Base-by-base conservation (phyloP, 2,329 filamentous ascomycete species). In the Aureobasidium subglaciale region DNA sequence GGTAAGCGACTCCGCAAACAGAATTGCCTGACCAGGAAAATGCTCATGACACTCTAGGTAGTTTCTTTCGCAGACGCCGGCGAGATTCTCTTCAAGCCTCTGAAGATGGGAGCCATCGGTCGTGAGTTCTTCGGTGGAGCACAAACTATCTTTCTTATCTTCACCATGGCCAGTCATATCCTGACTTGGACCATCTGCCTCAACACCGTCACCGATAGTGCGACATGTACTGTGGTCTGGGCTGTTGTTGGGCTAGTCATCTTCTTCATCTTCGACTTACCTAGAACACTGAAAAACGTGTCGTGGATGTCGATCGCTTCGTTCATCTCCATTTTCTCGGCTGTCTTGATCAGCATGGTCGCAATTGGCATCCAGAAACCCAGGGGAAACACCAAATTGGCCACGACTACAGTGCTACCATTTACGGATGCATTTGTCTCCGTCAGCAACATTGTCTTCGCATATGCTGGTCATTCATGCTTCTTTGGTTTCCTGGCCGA, bases 161-260 rank as follows among this genome's bases (percentile, higher is more conserved):
- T 89, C 69, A 78, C 85, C 59, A 84, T 85, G 69, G 83, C 80
- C 35, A 85, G 83, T 18, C 86, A 90, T 70, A 75, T 86, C 37
- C 70, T 88, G 57, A 87, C 84, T 0, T 87, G 86, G 59, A 80
- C 78, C n/a, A 86, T 89, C 63, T 85, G 85, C 56, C 79, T 88
- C 68, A 83, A 83, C 63, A 82, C 78, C 50, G 73, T 89, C 54
- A 84, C 82, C 3, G 69, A 79, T 4, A 78, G 85, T 59, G 80
- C 75, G 0, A 76, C 78, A 0, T 88, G 85, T 67, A 85, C 83
- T 1, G 81, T 87, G 56, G 74, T 83, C 1, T 87, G 82, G 71
- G 80, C 77, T 2, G 73, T 84, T n/a, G 71, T 84, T 1, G 84
- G 82, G 0, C 64, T 84, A 59, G 64, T 78, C 3, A 54, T 87